phyloP scores from a whole-genome alignment of 2,329 filamentous ascomycete genomes.

The Beauveria varroae region DNA sequence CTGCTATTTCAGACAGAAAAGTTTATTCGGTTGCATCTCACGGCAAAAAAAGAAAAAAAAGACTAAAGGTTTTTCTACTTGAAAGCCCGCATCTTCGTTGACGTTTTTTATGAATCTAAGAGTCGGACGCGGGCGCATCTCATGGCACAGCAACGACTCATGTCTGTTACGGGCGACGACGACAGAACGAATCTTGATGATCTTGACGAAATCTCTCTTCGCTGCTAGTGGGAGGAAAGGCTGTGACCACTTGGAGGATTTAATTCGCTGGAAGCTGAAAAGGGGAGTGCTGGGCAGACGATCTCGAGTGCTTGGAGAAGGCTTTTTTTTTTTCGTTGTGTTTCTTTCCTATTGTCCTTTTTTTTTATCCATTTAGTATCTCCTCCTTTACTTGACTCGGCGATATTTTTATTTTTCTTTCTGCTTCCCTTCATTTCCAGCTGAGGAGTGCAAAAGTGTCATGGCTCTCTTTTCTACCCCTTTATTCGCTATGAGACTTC shows the following conservation, averaged over 20 bases:
- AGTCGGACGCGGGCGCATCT: background rate
- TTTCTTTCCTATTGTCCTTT: background rate
- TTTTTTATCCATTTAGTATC: background rate
- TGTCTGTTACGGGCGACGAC: slow-evolving; percentile 1
- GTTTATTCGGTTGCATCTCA: slow-evolving; percentile 10
- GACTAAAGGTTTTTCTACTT: background rate
- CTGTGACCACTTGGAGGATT: background rate
- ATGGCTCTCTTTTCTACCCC: background rate
- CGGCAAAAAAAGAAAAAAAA: slow-evolving; percentile 5
- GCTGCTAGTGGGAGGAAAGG: background rate
- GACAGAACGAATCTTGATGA: background rate
- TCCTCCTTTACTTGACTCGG: background rate
- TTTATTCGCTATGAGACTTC: too few relatives aligned
- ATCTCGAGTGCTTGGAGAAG: background rate
- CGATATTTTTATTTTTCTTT: background rate
- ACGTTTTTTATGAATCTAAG: background rate
- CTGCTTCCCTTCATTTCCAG: background rate
- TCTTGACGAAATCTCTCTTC: background rate
- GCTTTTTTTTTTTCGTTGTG: background rate
- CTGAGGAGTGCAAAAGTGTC: background rate
- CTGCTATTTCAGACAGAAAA: slow-evolving; percentile 12
- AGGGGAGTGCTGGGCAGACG: background rate
- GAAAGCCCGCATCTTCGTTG: background rate
- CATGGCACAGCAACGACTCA: background rate
- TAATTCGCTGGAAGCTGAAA: background rate